Base-by-base conservation (phyloP, 371 early-diverging fungal genomes). In the Rhizopus arrhizus region DNA sequence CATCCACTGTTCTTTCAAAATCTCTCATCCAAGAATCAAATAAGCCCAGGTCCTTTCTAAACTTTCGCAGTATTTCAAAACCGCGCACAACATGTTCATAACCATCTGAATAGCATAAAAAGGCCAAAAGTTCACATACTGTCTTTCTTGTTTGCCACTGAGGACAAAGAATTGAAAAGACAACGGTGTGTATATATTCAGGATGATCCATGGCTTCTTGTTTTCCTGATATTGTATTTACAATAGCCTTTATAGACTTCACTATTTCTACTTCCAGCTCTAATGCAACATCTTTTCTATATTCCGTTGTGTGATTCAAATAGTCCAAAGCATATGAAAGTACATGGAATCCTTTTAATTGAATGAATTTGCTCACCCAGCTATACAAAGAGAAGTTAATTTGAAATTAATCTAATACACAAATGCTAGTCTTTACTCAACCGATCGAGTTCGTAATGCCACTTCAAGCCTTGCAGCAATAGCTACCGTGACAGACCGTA, bases 11-110 rank as follows among this genome's bases (percentile, higher is more conserved):
- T 10, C 74, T 66, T 60, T 87, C 86, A 35, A 91, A 72, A 40
- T 86, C 81, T n/a, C 77, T 76, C 72, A 91, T 73, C 92, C 91
- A 91, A 5, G 87, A 82, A 68, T 88, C 89, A 58, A 91, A 91
- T 4, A 87, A 72, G 16, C 79, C 77, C 15, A 73, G 64, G 57
- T 83, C 80, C 32, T 69, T 67, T 62, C 81, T 71, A 58, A 78
- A 73, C 36, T 80, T 72, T 63, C 71, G 68, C 40, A 81, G 65
- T 16, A 73, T 58, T 43, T 84, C 83, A 33, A 85, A 70, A 7
- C 69, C 75, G 13, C 53, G 56, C 7, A 93, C 63, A 11, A 93
- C 92, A 34, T 87, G 68, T 12, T 81, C 79, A 55, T 89, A 87
- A 12, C 91, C 93, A 52, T 89, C 88, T 46, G 80, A 77, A 64